Base-by-base conservation (phyloP, 2,329 filamentous ascomycete species). In the Neofusicoccum cordaticola region DNA sequence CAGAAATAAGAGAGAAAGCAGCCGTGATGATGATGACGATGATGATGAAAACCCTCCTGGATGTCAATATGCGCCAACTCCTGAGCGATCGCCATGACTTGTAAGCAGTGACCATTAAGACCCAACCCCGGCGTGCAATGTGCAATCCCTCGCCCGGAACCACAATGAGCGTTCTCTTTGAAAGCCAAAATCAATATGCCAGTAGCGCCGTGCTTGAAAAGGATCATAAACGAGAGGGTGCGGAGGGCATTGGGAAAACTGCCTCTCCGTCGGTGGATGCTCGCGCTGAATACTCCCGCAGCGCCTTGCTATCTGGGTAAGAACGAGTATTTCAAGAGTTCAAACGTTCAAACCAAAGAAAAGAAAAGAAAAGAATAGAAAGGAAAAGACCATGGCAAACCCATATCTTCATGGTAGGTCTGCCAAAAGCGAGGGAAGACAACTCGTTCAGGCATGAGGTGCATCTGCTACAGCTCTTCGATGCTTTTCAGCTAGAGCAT, bases 41-140 rank as follows among this genome's bases (percentile, higher is more conserved):
- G 39, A 34, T 35, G 13, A 44, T 45, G 53, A 17, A 44, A 52
- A 12, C 15, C 4, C 56, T 34, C 56, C 42, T 22, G 27, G 42
- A 37, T 22, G 31, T 47, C 27, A 47, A 37, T 52, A 31, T 47
- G 17, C 56, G 42, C 56, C 41, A 60, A 47, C 42, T 22, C 56
- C 56, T 22, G n/a, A 37, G 11, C n/a, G 15, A 60, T 60, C 56
- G 56, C 56, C 42, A 60, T 60, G 56, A 47, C 56, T 35, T 60
- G 42, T 37, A 35, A 45, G 2, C 39, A 60, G 11, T 34, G 31
- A 60, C 41, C 31, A 60, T 60, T 60, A 60, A 31, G 17, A 34
- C 41, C 27, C 41, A 19, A 37, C 27, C 22, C 15, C 27, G 6
- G 19, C n/a, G 27, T 19, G 41, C 17, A 39, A 37, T 19, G 39